Evolutionary conservation across 306 rosid species (phyloP).

Genomic region (Benincasa hispida): DNA sequence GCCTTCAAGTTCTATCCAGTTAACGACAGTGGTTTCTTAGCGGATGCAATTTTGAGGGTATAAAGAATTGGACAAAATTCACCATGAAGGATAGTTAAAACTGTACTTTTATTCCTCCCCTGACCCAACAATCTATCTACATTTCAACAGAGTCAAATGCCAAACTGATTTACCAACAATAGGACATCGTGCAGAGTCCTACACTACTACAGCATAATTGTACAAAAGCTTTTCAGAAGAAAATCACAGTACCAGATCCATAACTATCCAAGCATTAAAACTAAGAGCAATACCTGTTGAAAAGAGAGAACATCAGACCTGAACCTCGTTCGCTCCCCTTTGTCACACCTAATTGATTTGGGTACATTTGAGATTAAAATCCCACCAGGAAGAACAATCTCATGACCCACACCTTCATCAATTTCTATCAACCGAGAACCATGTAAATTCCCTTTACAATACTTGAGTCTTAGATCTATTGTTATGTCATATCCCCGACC

Average conservation of each 20-base stretch:
- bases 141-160: not conserved
- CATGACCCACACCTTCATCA: slow-evolving; percentile 50
- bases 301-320: slow-evolving; percentile 93
- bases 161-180: not conserved
- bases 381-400: slow-evolving; percentile 70
- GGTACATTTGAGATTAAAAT: slow-evolving; percentile 61
- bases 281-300: slow-evolving; percentile 57
- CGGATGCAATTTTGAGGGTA: not conserved
- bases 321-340: slow-evolving; percentile 90
- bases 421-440: slow-evolving; percentile 62
- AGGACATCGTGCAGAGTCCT: not conserved
- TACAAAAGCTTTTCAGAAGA: not conserved
- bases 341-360: slow-evolving; percentile 80
- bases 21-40: not conserved
- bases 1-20: not conserved
- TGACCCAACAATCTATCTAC: not conserved
- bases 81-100: not conserved
- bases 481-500: slow-evolving; percentile 87
- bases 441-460: slow-evolving; percentile 50
- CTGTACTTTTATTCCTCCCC: not conserved
- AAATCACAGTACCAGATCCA: not conserved
- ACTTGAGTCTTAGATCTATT: slow-evolving; percentile 71
- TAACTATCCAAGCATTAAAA: not conserved
- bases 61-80: not conserved
- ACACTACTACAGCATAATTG: not conserved